Conservation (phyloP, 768 basidiomycete genomes). For the Phlebiopsis flavidoalba region DNA sequence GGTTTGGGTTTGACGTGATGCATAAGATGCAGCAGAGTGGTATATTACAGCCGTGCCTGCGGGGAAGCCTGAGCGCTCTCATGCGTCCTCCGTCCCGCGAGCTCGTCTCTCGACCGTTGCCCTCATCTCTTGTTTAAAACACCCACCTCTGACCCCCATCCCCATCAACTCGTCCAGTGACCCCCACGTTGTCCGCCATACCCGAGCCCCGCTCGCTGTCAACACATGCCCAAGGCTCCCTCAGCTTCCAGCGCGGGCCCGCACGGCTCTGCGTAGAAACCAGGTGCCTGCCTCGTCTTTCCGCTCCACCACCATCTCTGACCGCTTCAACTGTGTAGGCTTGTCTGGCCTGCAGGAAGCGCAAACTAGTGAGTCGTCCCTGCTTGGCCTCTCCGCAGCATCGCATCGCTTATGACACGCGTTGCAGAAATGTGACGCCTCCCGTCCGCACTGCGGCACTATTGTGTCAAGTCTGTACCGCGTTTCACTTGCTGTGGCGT, state of each 20-base stretch:
- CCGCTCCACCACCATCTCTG: conserved; percentile 9
- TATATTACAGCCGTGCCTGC: not conserved
- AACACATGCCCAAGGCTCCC: conserved; percentile 61
- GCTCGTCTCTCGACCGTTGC: not conserved
- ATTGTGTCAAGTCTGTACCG: conserved; percentile 66
- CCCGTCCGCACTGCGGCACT: conserved; percentile 82
- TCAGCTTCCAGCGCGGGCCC: conserved; percentile 37
- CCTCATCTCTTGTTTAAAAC: not conserved
- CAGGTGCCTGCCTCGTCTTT: conserved; percentile 41
- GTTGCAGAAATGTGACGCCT: conserved; percentile 80
- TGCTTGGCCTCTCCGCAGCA: not conserved
- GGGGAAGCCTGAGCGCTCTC: conserved; percentile 1
- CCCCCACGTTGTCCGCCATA: not conserved
- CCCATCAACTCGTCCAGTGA: not conserved
- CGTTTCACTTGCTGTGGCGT: not conserved
- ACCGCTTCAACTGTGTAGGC: conserved; percentile 39
- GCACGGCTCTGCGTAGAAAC: conserved; percentile 72
- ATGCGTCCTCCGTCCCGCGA: conserved; percentile 1
- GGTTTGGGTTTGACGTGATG: not conserved
- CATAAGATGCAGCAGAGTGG: not conserved
- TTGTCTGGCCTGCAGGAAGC: conserved; percentile 76
- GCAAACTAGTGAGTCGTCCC: conserved; percentile 65
- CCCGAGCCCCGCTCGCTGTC: not conserved
- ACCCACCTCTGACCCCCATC: not conserved
- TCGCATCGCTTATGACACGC: conserved; percentile 8